A percentile compares a stretch with the other conserved stretches of the same genome.
These are phyloP conservation scores for Colletotrichum siamense DNA, from an alignment of 2,329 filamentous ascomycete genomes.

Conservation along the genomic window DNA sequence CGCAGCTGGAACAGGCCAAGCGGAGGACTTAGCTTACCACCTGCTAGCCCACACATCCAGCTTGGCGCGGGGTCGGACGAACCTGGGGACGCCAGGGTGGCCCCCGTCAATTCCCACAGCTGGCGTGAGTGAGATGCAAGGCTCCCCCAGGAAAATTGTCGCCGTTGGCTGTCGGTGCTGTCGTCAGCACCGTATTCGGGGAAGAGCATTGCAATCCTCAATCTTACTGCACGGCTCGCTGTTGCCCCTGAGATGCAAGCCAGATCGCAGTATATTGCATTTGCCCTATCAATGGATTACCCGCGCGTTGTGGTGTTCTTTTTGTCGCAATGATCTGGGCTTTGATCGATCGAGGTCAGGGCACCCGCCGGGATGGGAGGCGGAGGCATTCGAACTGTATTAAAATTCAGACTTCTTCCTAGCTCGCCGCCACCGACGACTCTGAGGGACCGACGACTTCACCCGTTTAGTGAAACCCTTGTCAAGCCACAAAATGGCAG, in stretches of 20 bases:
- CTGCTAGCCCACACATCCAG: neutral
- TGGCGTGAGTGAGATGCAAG: neutral
- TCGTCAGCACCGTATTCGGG: neutral
- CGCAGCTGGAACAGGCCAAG: conserved; percentile 8
- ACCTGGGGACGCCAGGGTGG: conserved; percentile 6
- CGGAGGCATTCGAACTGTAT: neutral
- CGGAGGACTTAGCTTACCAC: conserved; percentile 1
- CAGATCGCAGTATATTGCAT: neutral
- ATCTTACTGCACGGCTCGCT: neutral
- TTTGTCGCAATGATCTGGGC: neutral
- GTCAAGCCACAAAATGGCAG: conserved; percentile 2
- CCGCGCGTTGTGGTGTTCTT: neutral
- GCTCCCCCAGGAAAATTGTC: neutral
- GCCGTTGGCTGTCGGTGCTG: neutral
- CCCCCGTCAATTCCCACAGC: neutral
- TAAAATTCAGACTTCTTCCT: neutral
- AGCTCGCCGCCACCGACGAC: neutral
- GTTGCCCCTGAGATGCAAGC: neutral
- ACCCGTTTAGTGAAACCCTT: conserved; percentile 14
- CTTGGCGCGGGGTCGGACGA: conserved; percentile 23
- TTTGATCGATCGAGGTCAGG: neutral
- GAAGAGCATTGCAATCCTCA: neutral
- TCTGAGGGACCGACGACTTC: neutral
- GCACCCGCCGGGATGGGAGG: neutral
- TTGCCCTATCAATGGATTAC: too few relatives aligned